Percentiles rank a stretch among this genome's conserved stretches.
Conservation (phyloP, 2,329 filamentous ascomycete genomes). For the Trichoderma pleuroti region DNA sequence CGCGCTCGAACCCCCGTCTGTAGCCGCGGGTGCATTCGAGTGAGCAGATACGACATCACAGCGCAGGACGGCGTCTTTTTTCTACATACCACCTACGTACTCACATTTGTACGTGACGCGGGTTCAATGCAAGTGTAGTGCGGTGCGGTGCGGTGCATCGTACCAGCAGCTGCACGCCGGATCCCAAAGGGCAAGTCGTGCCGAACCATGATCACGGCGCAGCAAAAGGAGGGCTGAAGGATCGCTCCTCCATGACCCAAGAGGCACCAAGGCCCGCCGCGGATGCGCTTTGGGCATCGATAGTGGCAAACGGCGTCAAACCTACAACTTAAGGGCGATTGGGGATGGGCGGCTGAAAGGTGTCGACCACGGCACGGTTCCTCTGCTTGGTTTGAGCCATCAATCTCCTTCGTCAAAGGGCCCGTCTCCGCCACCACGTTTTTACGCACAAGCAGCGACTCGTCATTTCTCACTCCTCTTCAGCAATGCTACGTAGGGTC, state of each 20-base stretch:
- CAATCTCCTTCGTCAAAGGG: background rate
- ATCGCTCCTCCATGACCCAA: background rate
- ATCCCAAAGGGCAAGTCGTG: background rate
- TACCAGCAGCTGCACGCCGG: background rate
- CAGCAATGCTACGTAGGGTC: background rate
- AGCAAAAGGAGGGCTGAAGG: background rate
- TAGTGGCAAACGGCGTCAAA: background rate
- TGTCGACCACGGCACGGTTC: background rate
- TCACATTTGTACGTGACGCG: background rate
- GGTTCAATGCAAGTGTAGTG: background rate
- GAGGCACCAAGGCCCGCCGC: background rate
- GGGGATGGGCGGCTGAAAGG: background rate
- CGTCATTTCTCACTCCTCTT: slow-evolving; percentile 2
- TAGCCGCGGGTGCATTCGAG: background rate
- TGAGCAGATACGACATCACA: background rate
- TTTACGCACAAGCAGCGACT: slow-evolving; percentile 1
- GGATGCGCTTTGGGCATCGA: background rate
- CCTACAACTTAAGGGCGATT: background rate
- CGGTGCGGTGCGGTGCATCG: background rate
- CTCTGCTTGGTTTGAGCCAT: background rate
- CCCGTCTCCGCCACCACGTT: background rate
- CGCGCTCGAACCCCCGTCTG: background rate
- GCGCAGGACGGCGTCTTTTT: background rate
- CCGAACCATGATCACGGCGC: background rate
- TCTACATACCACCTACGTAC: too few relatives aligned